Evolutionary conservation across 2,329 filamentous ascomycete genomes (phyloP).

Genomic region (Pseudophaeomoniella oleicola): DNA sequence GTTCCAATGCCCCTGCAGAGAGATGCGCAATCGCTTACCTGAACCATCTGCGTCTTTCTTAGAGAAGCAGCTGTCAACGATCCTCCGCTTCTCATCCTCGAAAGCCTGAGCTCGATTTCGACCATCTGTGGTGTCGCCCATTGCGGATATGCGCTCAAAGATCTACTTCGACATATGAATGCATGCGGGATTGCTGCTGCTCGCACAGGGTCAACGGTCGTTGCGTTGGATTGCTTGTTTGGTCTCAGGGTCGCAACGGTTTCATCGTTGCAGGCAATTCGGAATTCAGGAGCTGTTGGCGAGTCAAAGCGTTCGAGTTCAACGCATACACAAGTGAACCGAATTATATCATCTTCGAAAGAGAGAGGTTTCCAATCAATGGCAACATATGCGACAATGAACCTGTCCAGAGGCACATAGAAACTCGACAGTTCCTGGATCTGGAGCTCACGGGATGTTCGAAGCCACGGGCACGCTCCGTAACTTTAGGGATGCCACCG

Average conservation of each 20-base stretch:
- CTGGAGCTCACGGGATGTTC: too few relatives aligned
- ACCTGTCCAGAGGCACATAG: too few relatives aligned
- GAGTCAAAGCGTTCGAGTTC: too few relatives aligned
- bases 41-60: constrained; percentile 81
- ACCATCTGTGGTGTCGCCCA: constrained; percentile 8
- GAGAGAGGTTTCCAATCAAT: too few relatives aligned
- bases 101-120: constrained; percentile 61
- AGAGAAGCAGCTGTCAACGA: constrained; percentile 85
- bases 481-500: too few relatives aligned
- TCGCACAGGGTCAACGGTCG: too few relatives aligned
- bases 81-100: constrained; percentile 90
- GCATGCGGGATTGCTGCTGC: neutral
- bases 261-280: neutral
- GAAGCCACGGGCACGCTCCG: too few relatives aligned
- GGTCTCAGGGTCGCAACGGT: neutral
- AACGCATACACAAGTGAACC: too few relatives aligned
- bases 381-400: too few relatives aligned
- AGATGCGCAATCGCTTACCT: constrained; percentile 44
- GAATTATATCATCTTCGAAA: too few relatives aligned
- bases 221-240: neutral
- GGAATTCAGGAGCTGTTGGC: too few relatives aligned
- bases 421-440: too few relatives aligned
- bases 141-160: neutral
- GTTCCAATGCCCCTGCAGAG: constrained; percentile 2
- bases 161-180: neutral